A percentile compares a stretch with the other conserved stretches of the same genome.
Conservation (phyloP, 768 basidiomycete species). For the Sarcodon sp. region DNA sequence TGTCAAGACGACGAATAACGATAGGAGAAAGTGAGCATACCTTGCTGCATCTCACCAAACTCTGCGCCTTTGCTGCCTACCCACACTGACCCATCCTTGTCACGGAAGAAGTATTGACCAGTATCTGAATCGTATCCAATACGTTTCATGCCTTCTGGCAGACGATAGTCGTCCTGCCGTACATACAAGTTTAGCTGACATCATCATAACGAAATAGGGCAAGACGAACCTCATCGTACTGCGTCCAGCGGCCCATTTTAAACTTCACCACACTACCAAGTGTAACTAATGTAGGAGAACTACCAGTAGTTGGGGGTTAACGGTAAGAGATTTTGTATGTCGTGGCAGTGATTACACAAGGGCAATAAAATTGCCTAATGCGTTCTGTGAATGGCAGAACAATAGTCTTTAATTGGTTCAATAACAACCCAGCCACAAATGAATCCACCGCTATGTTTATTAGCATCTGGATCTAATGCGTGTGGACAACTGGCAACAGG, state of each 20-base stretch:
- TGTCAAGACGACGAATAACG: neutral
- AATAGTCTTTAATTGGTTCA: no score
- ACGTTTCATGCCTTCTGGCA: constrained; percentile 42
- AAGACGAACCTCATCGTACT: constrained; percentile 21
- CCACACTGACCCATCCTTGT: constrained; percentile 36
- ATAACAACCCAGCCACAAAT: no score
- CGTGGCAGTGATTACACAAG: no score
- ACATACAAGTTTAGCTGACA: neutral
- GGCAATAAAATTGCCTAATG: no score
- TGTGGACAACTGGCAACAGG: constrained; percentile 33
- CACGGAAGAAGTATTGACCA: constrained; percentile 52
- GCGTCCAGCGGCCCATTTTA: constrained; percentile 23
- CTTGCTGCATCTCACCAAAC: constrained; percentile 37
- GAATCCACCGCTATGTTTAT: constrained; percentile 10
- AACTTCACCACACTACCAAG: no score
- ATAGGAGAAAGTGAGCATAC: constrained; percentile 13
- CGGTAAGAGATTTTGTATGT: no score
- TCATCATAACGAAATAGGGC: neutral
- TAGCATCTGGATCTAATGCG: constrained; percentile 36
- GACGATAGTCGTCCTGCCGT: constrained; percentile 34
- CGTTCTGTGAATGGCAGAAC: no score
- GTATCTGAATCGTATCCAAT: constrained; percentile 70
- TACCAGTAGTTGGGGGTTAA: no score
- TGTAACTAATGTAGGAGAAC: no score
- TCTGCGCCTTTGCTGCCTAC: constrained; percentile 49